Evolutionary conservation across 2,329 filamentous ascomycete genomes (phyloP).

Genomic region (Phyllosticta citribraziliensis): DNA sequence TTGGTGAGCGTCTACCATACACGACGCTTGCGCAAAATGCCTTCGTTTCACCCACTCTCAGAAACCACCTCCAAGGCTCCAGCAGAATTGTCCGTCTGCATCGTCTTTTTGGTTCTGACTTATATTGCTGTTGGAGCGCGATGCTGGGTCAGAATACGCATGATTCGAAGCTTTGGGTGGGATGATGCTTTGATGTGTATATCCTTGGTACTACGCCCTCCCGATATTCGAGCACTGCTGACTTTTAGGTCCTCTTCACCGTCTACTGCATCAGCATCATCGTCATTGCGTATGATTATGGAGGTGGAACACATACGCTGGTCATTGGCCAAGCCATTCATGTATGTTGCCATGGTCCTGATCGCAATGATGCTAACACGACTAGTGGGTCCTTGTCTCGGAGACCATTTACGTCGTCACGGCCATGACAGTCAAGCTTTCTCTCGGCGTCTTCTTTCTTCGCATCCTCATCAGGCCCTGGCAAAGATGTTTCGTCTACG

Average conservation of each 20-base stretch:
- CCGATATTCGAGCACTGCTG: neutral
- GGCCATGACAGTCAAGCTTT: slow-evolving; percentile 34
- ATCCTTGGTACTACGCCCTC: slow-evolving; percentile 21
- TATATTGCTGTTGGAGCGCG: slow-evolving; percentile 31
- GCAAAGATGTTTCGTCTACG: slow-evolving; percentile 24
- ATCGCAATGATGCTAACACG: no score
- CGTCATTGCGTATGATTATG: slow-evolving; percentile 19
- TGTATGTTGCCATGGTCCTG: neutral
- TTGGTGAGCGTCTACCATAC: neutral
- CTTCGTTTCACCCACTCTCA: slow-evolving; percentile 1
- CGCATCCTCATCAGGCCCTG: slow-evolving; percentile 33
- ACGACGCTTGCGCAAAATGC: neutral
- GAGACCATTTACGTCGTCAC: slow-evolving; percentile 32
- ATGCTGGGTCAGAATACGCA: slow-evolving; percentile 29
- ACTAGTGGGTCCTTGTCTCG: slow-evolving; percentile 25
- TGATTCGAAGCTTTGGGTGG: slow-evolving; percentile 34
- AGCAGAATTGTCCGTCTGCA: slow-evolving; percentile 17
- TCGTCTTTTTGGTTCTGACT: slow-evolving; percentile 26
- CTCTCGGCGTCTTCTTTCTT: slow-evolving; percentile 35
- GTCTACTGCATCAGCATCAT: slow-evolving; percentile 22
- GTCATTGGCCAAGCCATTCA: neutral
- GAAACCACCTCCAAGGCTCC: slow-evolving; percentile 16
- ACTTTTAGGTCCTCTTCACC: slow-evolving; percentile 23
- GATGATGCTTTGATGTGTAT: slow-evolving; percentile 34
- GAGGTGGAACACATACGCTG: slow-evolving; percentile 21